A percentile compares a stretch with the other conserved stretches of the same genome.
These are phyloP conservation scores for Aspergillus ustus DNA, from an alignment of 2,329 filamentous ascomycete species.

Conservation along the genomic window DNA sequence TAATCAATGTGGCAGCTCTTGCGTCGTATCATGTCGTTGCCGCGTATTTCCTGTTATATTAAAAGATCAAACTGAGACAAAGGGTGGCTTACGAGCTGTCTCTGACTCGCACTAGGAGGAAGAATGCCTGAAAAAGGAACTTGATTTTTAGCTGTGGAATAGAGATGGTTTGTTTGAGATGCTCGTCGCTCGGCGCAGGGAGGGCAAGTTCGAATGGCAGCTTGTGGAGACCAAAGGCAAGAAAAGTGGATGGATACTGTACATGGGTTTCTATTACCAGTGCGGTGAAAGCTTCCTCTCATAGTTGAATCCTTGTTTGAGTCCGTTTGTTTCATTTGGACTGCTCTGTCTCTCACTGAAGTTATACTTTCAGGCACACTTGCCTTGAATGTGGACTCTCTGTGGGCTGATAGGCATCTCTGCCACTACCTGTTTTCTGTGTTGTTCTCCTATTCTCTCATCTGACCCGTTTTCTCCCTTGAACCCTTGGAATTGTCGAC, in stretches of 20 bases:
- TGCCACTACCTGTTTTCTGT: slow-evolving; percentile 8
- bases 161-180: slow-evolving; percentile 40
- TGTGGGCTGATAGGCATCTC: slow-evolving; percentile 11
- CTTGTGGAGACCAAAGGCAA: slow-evolving; percentile 22
- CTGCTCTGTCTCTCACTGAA: slow-evolving; percentile 23
- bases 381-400: slow-evolving; percentile 19
- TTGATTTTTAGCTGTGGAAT: slow-evolving; percentile 46
- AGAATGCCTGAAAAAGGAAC: slow-evolving; percentile 46
- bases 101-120: slow-evolving; percentile 46
- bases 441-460: slow-evolving; percentile 15
- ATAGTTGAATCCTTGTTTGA: slow-evolving; percentile 32
- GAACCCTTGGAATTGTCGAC: slow-evolving; percentile 13
- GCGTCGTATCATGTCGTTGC: slow-evolving; percentile 39
- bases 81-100: slow-evolving; percentile 42
- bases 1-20: slow-evolving; percentile 20
- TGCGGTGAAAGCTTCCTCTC: slow-evolving; percentile 29
- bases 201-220: slow-evolving; percentile 23
- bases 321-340: slow-evolving; percentile 29
- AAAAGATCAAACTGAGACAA: slow-evolving; percentile 46
- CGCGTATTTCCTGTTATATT: slow-evolving; percentile 48
- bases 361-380: slow-evolving; percentile 23
- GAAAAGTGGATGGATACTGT: slow-evolving; percentile 26
- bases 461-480: slow-evolving; percentile 12
- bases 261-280: slow-evolving; percentile 26
- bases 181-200: slow-evolving; percentile 27